Evolutionary conservation across 75 land plant species (phyloP).

Genomic region (Sequoia sempervirens): DNA sequence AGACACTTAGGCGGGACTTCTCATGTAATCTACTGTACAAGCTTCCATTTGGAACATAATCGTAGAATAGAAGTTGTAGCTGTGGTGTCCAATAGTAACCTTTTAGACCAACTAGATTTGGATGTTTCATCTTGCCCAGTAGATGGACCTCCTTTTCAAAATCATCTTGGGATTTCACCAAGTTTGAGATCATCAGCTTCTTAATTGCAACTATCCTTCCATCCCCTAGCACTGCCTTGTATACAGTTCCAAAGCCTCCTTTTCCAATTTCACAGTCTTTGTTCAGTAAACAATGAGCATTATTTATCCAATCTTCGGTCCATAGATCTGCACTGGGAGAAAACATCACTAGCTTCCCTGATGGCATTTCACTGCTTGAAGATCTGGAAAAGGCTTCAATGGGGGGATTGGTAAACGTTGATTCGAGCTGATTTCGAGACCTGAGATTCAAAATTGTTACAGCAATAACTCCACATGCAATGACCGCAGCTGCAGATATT

Average conservation of each 20-base stretch:
- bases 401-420: conserved; percentile 25
- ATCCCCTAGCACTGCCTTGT: conserved; percentile 53
- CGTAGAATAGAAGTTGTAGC: conserved; percentile 75
- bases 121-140: conserved; percentile 74
- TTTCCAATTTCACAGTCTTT: conserved; percentile 83
- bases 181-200: conserved; percentile 59
- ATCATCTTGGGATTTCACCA: conserved; percentile 69
- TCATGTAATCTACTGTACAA: conserved; percentile 71
- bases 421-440: conserved; percentile 38
- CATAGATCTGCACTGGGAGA: conserved; percentile 25
- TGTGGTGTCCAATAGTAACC: conserved; percentile 98
- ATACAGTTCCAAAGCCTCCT: conserved; percentile 87
- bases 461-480: conserved; percentile 61
- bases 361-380: conserved; percentile 16
- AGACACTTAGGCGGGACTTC: conserved; percentile 17
- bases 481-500: conserved; percentile 74
- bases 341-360: conserved; percentile 80
- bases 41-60: conserved; percentile 73
- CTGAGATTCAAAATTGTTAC: conserved; percentile 65
- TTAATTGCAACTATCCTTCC: conserved; percentile 73
- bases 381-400: conserved; percentile 50
- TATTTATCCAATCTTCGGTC: conserved; percentile 40
- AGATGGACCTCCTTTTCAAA: conserved; percentile 80
- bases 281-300: conserved; percentile 57
- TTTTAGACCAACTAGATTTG: conserved; percentile 59